phyloP scores from a whole-genome alignment of 176 grass and related monocot species.

The Tuctoria greenei region DNA sequence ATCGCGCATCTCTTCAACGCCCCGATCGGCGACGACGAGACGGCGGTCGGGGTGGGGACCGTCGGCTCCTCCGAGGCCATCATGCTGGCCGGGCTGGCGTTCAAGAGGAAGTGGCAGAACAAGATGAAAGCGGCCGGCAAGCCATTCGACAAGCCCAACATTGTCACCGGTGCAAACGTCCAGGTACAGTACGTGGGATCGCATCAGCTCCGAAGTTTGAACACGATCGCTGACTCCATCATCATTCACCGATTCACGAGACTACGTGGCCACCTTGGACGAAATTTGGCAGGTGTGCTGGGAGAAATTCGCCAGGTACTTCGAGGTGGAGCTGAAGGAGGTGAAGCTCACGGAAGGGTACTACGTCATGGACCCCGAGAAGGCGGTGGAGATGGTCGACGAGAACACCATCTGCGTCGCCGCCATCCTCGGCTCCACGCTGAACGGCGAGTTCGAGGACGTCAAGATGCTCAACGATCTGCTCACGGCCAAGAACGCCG shows the following conservation, averaged over 20 bases:
- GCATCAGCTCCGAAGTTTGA: no score
- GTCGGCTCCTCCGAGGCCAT: slow-evolving; percentile 82
- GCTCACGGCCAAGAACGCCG: neutral
- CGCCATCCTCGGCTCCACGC: slow-evolving; percentile 84
- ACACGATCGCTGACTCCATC: no score
- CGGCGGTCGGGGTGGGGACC: slow-evolving; percentile 62
- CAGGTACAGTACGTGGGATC: slow-evolving; percentile 29
- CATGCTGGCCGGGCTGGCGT: slow-evolving; percentile 75
- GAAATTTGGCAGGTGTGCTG: slow-evolving; percentile 60
- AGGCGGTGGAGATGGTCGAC: slow-evolving; percentile 77
- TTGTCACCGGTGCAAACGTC: slow-evolving; percentile 74
- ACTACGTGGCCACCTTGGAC: no score
- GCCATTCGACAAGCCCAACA: slow-evolving; percentile 74
- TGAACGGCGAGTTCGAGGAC: slow-evolving; percentile 93
- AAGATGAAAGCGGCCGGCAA: slow-evolving; percentile 60
- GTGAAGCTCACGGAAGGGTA: slow-evolving; percentile 62
- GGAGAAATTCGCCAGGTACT: slow-evolving; percentile 95
- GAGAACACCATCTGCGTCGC: slow-evolving; percentile 98
- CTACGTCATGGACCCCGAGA: slow-evolving; percentile 79
- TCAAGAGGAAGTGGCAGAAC: slow-evolving; percentile 82
- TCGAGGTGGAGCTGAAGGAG: slow-evolving; percentile 93
- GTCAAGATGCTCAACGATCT: slow-evolving; percentile 31
- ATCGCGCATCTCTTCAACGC: slow-evolving; percentile 73
- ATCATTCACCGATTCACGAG: no score
- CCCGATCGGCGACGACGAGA: slow-evolving; percentile 70